phyloP scores from a whole-genome alignment of 441 rosid species.

The Metrosideros polymorpha region DNA sequence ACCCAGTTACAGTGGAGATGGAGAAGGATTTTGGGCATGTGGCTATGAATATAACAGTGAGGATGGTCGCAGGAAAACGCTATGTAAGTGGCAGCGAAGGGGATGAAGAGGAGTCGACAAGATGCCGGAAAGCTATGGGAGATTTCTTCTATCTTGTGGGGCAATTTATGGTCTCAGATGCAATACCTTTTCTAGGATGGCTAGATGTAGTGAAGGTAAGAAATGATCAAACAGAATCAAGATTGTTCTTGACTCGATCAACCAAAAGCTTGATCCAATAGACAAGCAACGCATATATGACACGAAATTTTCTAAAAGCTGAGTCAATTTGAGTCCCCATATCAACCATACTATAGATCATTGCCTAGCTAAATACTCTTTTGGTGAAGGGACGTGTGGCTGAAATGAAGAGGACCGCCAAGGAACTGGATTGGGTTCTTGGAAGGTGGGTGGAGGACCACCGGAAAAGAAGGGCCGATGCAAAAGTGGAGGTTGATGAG shows the following conservation, averaged over 20 bases:
- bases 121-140: constrained; percentile 6
- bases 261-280: not conserved
- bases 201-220: constrained; percentile 7
- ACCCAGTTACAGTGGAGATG: constrained; percentile 13
- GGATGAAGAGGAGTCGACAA: constrained; percentile 12
- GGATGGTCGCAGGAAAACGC: constrained; percentile 25
- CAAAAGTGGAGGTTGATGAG: constrained; percentile 2
- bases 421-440: constrained; percentile 18
- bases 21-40: constrained; percentile 21
- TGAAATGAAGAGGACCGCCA: constrained; percentile 20
- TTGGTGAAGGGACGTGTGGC: constrained; percentile 7
- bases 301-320: not conserved
- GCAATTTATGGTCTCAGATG: constrained; percentile 15
- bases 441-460: constrained; percentile 24
- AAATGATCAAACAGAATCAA: not conserved
- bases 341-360: not conserved
- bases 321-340: not conserved
- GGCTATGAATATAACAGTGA: constrained; percentile 17
- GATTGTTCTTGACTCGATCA: not conserved
- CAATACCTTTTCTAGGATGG: constrained; percentile 26
- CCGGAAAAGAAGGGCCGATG: constrained; percentile 1
- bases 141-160: constrained; percentile 16
- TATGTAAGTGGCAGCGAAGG: not conserved
- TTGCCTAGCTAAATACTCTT: not conserved
- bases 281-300: not conserved